phyloP scores from a whole-genome alignment of 75 land plant species.

The Larix kaempferi region DNA sequence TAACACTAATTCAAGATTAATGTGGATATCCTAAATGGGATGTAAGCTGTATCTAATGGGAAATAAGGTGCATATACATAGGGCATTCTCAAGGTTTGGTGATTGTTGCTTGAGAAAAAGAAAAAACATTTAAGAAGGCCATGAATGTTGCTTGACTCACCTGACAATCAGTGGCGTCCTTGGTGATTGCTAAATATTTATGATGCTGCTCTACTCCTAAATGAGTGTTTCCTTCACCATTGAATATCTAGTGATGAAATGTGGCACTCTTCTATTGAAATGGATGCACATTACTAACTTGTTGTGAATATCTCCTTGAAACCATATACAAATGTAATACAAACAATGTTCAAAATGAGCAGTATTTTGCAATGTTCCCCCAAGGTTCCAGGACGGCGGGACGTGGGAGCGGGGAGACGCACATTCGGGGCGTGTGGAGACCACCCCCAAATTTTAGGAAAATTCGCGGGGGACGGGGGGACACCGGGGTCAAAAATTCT shows the following conservation, averaged over 20 bases:
- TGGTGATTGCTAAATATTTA: not conserved
- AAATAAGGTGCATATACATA: constrained; percentile 16
- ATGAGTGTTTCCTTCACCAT: not conserved
- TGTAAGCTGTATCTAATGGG: constrained; percentile 9
- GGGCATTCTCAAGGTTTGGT: constrained; percentile 79
- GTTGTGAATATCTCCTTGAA: not conserved
- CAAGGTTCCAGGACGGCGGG: no score
- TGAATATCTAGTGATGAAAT: not conserved
- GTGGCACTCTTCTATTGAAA: not conserved
- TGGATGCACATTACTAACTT: not conserved
- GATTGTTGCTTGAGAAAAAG: no score
- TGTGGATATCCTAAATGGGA: constrained; percentile 8
- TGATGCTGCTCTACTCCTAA: not conserved
- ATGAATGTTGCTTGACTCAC: no score
- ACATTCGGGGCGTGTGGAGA: no score
- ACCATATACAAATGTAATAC: not conserved
- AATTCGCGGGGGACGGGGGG: no score
- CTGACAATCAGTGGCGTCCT: no score
- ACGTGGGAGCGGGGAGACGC: no score
- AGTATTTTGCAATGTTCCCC: no score
- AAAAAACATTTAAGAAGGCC: no score
- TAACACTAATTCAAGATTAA: not conserved
- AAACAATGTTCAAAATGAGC: not conserved
- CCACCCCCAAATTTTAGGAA: no score
- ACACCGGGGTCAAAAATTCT: no score